Evolutionary conservation across 2,329 filamentous ascomycete species (phyloP).

Genomic region (Fusarium hainanense): DNA sequence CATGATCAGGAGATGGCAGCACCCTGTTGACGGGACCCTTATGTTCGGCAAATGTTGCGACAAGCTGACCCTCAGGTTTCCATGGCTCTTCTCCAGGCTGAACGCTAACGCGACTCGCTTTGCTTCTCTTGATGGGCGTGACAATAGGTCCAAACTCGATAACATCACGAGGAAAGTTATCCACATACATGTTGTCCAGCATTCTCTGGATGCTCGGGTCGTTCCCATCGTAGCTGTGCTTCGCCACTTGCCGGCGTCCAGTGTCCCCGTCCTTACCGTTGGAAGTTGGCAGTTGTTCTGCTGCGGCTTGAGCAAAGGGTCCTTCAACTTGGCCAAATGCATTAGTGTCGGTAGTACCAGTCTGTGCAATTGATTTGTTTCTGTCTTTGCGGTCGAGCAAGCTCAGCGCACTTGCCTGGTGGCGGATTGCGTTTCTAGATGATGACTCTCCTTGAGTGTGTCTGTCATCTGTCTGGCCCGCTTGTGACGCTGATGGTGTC

Average conservation of each 20-base stretch:
- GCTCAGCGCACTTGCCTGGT: slow-evolving; percentile 69
- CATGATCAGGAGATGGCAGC: slow-evolving; percentile 85
- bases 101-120: slow-evolving; percentile 62
- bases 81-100: slow-evolving; percentile 65
- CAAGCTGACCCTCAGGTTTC: slow-evolving; percentile 84
- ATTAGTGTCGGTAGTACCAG: slow-evolving; percentile 67
- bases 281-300: slow-evolving; percentile 37
- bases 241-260: slow-evolving; percentile 60
- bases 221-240: slow-evolving; percentile 88
- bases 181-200: slow-evolving; percentile 86
- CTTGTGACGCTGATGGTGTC: slow-evolving; percentile 48
- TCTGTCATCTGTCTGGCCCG: slow-evolving; percentile 46
- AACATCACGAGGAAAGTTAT: slow-evolving; percentile 74
- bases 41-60: slow-evolving; percentile 92
- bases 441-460: slow-evolving; percentile 56
- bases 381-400: slow-evolving; percentile 69
- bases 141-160: slow-evolving; percentile 83
- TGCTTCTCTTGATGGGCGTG: slow-evolving; percentile 71
- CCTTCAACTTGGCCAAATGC: slow-evolving; percentile 70
- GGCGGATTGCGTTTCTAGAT: slow-evolving; percentile 61
- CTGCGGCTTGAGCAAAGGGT: slow-evolving; percentile 57
- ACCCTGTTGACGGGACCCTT: slow-evolving; percentile 84
- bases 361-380: slow-evolving; percentile 68
- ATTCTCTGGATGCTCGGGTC: slow-evolving; percentile 75
- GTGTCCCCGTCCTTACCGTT: slow-evolving; percentile 47